These are phyloP conservation scores for Spathaspora sp. DNA, from an alignment of 1,139 yeast genomes.

Conservation along the genomic window DNA sequence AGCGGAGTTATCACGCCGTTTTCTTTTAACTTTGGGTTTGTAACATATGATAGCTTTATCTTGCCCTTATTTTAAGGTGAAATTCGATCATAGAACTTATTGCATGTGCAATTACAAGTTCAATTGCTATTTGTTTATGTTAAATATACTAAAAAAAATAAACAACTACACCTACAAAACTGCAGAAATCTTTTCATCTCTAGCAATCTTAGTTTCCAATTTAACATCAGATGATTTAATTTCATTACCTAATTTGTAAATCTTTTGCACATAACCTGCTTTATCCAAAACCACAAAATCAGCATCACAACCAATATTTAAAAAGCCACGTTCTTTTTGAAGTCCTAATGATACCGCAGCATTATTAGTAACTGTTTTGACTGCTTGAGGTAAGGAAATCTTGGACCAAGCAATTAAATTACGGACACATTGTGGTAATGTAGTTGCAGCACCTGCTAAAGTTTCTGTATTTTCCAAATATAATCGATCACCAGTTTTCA, in stretches of 20 bases:
- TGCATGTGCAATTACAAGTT: no score
- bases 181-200: constrained; percentile 10
- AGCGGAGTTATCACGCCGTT: no score
- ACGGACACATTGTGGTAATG: constrained; percentile 53
- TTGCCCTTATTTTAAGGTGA: no score
- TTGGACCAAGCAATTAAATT: constrained; percentile 56
- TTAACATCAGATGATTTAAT: constrained; percentile 19
- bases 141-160: not conserved
- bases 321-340: constrained; percentile 48
- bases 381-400: constrained; percentile 52
- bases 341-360: constrained; percentile 54
- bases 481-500: constrained; percentile 49
- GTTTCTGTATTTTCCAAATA: constrained; percentile 57
- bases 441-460: constrained; percentile 64
- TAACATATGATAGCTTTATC: no score
- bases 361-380: constrained; percentile 56
- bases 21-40: no score
- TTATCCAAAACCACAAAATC: constrained; percentile 53
- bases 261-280: constrained; percentile 46
- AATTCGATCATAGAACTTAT: no score
- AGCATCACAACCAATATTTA: constrained; percentile 57
- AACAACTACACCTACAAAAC: constrained; percentile 9
- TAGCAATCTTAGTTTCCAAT: constrained; percentile 6
- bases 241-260: constrained; percentile 51
- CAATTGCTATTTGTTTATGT: not conserved